Percentiles rank a stretch among this genome's conserved stretches.
phyloP scores from a whole-genome alignment of 2,329 filamentous ascomycete genomes.

The Penicillium fuscoglaucum region DNA sequence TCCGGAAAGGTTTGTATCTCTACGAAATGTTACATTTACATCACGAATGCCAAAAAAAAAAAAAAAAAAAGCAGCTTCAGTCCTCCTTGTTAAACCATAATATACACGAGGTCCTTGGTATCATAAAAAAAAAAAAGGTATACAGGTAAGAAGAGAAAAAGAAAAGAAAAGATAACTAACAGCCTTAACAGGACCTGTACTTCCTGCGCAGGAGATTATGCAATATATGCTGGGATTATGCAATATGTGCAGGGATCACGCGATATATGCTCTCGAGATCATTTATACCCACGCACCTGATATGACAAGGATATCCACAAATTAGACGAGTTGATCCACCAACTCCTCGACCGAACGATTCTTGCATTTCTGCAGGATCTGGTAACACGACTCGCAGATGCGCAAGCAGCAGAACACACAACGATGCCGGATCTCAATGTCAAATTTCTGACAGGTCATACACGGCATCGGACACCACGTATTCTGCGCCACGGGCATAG shows the following conservation, averaged over 20 bases:
- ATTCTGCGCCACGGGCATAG: constrained; percentile 40
- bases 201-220: background rate
- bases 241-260: background rate
- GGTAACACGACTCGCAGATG: constrained; percentile 40
- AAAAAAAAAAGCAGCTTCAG: constrained; percentile 5
- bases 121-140: constrained; percentile 22
- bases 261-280: background rate
- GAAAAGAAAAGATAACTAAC: background rate
- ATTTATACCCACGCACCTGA: background rate
- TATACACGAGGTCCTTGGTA: constrained; percentile 25
- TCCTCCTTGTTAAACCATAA: constrained; percentile 15
- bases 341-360: constrained; percentile 37
- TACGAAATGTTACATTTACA: background rate
- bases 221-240: background rate
- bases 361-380: constrained; percentile 35
- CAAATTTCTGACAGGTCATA: constrained; percentile 45
- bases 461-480: constrained; percentile 44
- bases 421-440: constrained; percentile 39
- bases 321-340: constrained; percentile 23
- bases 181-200: background rate
- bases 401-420: constrained; percentile 47
- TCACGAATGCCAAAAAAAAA: background rate
- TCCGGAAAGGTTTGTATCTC: background rate
- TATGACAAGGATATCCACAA: background rate
- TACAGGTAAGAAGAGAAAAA: background rate